A percentile compares a stretch with the other conserved stretches of the same genome.
phyloP scores from a whole-genome alignment of 176 grass and related monocot genomes.

The Bromus sterilis region DNA sequence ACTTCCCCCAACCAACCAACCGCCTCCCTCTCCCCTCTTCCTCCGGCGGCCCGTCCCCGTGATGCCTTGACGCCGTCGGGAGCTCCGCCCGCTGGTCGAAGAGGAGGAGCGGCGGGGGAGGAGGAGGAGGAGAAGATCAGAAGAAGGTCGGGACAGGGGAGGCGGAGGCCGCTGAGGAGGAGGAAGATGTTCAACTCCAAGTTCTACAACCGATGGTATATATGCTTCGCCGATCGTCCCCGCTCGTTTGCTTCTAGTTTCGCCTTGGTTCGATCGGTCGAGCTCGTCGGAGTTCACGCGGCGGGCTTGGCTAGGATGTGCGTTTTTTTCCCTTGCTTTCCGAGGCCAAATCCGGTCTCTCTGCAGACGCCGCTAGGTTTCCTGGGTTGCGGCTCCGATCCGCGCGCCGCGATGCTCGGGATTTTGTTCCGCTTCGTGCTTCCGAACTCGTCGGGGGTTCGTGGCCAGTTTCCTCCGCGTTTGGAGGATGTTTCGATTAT shows the following conservation, averaged over 20 bases:
- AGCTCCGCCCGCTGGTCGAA: background rate
- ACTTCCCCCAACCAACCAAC: conserved; percentile 24
- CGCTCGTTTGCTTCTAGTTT: background rate
- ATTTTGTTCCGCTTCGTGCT: background rate
- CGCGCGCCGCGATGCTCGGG: background rate
- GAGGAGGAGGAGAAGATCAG: background rate
- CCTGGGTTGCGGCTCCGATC: background rate
- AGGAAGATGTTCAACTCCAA: conserved; percentile 73
- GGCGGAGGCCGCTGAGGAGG: background rate
- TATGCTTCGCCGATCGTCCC: background rate
- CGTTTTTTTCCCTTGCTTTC: background rate
- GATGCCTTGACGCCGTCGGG: conserved; percentile 14
- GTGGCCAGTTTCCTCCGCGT: background rate
- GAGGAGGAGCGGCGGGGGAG: background rate
- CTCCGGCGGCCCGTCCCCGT: background rate
- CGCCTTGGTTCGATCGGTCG: background rate
- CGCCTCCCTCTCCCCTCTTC: background rate
- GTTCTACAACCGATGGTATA: conserved; percentile 80
- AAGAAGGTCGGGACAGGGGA: background rate
- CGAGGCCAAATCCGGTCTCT: background rate
- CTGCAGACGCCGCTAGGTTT: background rate
- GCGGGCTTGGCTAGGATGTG: background rate
- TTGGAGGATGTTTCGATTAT: background rate
- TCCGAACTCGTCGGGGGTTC: background rate
- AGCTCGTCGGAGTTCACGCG: background rate